Evolutionary conservation across 768 basidiomycete genomes (phyloP), one percentile per base, ranked within the genome.

Genomic region (Naganishia kalamii): DNA sequence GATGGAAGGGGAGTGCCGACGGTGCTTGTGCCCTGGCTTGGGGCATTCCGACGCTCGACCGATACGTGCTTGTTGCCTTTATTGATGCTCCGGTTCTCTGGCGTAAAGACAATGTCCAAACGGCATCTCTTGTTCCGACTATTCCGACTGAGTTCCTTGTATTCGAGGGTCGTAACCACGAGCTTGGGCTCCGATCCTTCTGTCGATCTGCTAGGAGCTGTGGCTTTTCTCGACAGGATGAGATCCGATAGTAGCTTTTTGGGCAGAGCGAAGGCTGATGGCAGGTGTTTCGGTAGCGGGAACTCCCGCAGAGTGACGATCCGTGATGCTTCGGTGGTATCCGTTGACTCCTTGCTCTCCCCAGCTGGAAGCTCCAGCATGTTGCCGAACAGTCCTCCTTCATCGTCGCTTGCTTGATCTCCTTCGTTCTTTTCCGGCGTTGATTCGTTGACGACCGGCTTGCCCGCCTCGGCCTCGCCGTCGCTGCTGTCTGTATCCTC

Each of bases 231-330:
- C 7, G 54, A 57, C 15, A 49, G 10, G 3, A 64, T 52, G 13
- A 63, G 15, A 43, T 68, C 62, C 21, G 62, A 57, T 19, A 98
- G 82, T 4, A 90, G 76, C 17, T 75, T 79, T 76, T 88, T 92
- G 11, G 94, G 91, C 15, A 88, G 87, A 43, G 85, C 86, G 37
- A 89, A 88, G 6, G 75, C 70, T 54, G 75, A 75, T 40, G 89
- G 86, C 82, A 86, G 87, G 72, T 89, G 85, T 78, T 89, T 94
- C 1, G 91, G 88, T 27, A 90, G 80, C 1, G 85, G 74, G 86
- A 98, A 87, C 66, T 92, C 85, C 29, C 86, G 79, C 27, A 79
- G 70, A 5, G 68, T 72, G 66, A 81, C 73, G 82, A 68, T 87
- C 46, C 83, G 85, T n/a, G 82, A 81, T 13, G 66, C 17, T 25